phyloP scores from a whole-genome alignment of 192 early-diverging fungal species.

The Thamnidium elegans region DNA sequence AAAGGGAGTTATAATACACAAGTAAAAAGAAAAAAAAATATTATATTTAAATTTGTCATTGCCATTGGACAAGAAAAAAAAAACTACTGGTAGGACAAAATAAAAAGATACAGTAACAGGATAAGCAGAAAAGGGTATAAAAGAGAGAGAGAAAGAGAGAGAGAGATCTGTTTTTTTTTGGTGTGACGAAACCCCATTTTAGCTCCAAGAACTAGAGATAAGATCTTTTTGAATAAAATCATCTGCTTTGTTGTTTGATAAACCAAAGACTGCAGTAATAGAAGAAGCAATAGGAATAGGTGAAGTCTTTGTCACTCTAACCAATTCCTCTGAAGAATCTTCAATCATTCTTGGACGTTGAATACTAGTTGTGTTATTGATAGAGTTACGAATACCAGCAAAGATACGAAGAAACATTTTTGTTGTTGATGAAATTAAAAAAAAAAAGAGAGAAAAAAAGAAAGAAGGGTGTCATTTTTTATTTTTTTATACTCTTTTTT shows the following conservation, averaged over 20 bases:
- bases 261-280: neutral
- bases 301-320: neutral
- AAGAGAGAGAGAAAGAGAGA: neutral
- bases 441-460: neutral
- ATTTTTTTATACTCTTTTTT: neutral
- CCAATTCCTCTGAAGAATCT: conserved; percentile 14
- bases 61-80: neutral
- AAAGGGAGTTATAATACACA: neutral
- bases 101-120: neutral
- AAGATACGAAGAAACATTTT: conserved; percentile 17
- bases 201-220: conserved; percentile 13
- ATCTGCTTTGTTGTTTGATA: conserved; percentile 15
- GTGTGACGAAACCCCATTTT: neutral
- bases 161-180: neutral
- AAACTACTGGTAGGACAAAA: neutral
- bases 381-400: conserved; percentile 6
- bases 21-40: too few species aligned
- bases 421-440: neutral
- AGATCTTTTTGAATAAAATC: conserved; percentile 28
- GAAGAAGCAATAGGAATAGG: neutral
- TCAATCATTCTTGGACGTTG: conserved; percentile 2
- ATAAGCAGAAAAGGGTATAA: neutral
- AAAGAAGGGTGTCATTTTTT: neutral
- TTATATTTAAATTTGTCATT: neutral
- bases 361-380: conserved; percentile 5